phyloP scores from a whole-genome alignment of 2,329 filamentous ascomycete genomes.

The Coniochaeta ligniaria region DNA sequence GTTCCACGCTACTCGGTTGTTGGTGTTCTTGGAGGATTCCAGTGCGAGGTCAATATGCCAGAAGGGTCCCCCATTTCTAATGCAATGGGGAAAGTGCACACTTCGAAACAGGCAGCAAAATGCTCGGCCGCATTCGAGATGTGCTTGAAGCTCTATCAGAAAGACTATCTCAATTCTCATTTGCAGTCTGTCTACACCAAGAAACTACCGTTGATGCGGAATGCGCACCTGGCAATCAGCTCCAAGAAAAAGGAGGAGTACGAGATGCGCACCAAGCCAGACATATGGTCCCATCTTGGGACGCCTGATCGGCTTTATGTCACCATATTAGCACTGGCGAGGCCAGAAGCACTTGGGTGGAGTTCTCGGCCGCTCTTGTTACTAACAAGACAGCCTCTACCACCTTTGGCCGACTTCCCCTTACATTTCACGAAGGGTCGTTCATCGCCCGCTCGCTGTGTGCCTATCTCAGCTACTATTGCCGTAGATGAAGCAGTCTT shows the following conservation, averaged over 20 bases:
- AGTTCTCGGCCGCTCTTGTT: constrained; percentile 59
- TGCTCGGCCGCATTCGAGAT: constrained; percentile 83
- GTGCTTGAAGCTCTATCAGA: constrained; percentile 61
- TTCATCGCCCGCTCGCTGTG: constrained; percentile 49
- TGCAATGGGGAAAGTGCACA: constrained; percentile 53
- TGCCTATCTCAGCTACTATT: constrained; percentile 35
- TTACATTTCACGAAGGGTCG: constrained; percentile 63
- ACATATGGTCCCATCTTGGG: constrained; percentile 55
- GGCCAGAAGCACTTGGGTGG: constrained; percentile 48
- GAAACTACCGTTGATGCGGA: constrained; percentile 72
- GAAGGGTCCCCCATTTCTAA: constrained; percentile 64
- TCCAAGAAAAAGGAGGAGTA: constrained; percentile 70
- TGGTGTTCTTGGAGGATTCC: constrained; percentile 48
- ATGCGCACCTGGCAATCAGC: constrained; percentile 75
- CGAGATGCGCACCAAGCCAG: constrained; percentile 70
- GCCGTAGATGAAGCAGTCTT: constrained; percentile 35
- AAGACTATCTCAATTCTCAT: constrained; percentile 63
- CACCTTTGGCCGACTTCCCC: constrained; percentile 58
- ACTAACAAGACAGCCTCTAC: constrained; percentile 60
- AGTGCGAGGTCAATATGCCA: constrained; percentile 75
- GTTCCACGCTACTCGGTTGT: constrained; percentile 56
- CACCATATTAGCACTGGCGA: constrained; percentile 52
- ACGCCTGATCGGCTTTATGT: constrained; percentile 49
- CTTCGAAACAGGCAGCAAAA: constrained; percentile 72
- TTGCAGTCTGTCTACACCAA: constrained; percentile 69